Base-by-base conservation (phyloP, 805 yeast genomes). In the Lipomyces yamadae region DNA sequence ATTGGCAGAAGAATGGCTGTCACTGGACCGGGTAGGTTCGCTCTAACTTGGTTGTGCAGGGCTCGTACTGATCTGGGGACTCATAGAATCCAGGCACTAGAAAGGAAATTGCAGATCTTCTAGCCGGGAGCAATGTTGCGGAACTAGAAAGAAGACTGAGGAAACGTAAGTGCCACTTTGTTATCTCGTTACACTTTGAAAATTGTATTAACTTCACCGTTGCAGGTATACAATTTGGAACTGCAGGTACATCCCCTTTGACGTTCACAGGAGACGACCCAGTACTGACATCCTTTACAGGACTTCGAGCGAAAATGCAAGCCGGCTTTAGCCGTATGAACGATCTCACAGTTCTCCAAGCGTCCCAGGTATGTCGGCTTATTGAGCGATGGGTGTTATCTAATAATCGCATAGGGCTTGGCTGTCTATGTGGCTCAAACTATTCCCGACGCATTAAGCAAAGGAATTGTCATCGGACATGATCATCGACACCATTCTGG, bases 301-400 rank as follows among this genome's bases (percentile, higher is more conserved):
- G 98, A 0, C 83, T 95, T 58, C 81, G 99, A 34, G 85, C 96
- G 1, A 80, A 82, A 30, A 92, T 95, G 97, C 93, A 88, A 68
- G 92, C 97, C 0, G 98, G 99, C 0, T 92, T 90, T 75, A 84
- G 86, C 61, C 85, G 92, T 72, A 90, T 95, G 94, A 94, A 95
- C 77, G 89, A 88, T 69, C 88, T 94, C 18, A 92, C 97, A 0
- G 89, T 94, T 0, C 74, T 91, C 56, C 98, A 94, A 79, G 93
- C 98, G 0, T 87, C 97, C 0, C 97, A 92, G 72, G 97, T 96
- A 0, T 77, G 90, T 24, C 87, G 91, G 0, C 76, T 76, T 58
- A 52, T 3, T 24, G 29, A 29, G 8, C 4, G 24, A 4, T 52
- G 55, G n/a, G 34, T 15, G 13, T 52, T 15, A 13, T n/a, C 30